A percentile compares a stretch with the other conserved stretches of the same genome.
phyloP scores from a whole-genome alignment of 2,329 filamentous ascomycete species.

The Colletotrichum eremochloae region DNA sequence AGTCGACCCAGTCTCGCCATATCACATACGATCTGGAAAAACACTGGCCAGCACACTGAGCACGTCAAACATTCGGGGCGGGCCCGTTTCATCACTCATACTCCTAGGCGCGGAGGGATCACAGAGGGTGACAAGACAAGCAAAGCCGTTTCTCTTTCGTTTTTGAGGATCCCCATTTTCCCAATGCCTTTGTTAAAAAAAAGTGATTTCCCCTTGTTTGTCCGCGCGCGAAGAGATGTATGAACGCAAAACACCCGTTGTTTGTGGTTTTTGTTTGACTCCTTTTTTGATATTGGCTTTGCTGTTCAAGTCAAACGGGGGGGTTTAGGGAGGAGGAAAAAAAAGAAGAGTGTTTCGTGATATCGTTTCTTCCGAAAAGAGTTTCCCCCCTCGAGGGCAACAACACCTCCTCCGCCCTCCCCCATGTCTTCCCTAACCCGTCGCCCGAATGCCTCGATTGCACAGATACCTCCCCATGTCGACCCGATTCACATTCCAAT shows the following conservation, averaged over 20 bases:
- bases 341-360: conserved; percentile 27
- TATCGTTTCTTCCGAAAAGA: conserved; percentile 33
- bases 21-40: background rate
- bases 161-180: conserved; percentile 38
- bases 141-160: conserved; percentile 37
- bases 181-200: conserved; percentile 21
- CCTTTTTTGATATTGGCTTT: conserved; percentile 42
- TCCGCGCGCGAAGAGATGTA: conserved; percentile 26
- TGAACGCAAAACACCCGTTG: conserved; percentile 33
- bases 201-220: conserved; percentile 12
- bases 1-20: background rate
- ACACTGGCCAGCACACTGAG: background rate
- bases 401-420: conserved; percentile 28
- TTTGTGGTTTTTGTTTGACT: conserved; percentile 36
- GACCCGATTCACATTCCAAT: conserved; percentile 40
- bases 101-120: conserved; percentile 1
- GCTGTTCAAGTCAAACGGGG: conserved; percentile 34
- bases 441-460: conserved; percentile 36
- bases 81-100: conserved; percentile 2
- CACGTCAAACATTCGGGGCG: background rate
- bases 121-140: conserved; percentile 17
- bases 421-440: conserved; percentile 12
- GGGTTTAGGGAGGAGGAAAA: conserved; percentile 2
- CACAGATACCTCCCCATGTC: conserved; percentile 40
- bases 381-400: conserved; percentile 2